Evolutionary conservation across 2,329 filamentous ascomycete species (phyloP).

Genomic region (Zymoseptoria crescenta): DNA sequence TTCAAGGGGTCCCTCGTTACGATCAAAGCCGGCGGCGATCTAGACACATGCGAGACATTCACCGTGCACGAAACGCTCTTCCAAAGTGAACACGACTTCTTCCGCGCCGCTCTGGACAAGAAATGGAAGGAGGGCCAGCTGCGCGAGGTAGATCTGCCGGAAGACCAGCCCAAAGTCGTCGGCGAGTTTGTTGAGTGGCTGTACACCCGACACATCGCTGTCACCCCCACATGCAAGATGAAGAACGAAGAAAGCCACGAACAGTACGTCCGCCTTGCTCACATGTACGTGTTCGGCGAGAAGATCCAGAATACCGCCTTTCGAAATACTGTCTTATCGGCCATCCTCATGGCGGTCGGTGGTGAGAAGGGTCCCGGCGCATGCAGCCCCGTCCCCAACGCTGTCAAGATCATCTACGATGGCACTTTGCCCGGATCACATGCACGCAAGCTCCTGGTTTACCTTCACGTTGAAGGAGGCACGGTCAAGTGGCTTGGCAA

Average conservation of each 20-base stretch:
- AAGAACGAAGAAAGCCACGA: background rate
- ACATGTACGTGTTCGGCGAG: constrained; percentile 8
- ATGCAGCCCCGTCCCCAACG: no score
- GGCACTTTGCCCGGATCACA: constrained; percentile 11
- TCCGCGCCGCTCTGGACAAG: constrained; percentile 11
- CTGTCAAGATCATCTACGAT: constrained; percentile 15
- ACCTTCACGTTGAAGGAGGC: constrained; percentile 15
- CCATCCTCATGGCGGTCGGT: constrained; percentile 5
- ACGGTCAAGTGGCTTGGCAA: constrained; percentile 20
- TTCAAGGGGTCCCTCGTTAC: background rate
- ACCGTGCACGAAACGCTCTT: constrained; percentile 15
- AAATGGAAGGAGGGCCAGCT: constrained; percentile 16
- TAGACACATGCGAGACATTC: constrained; percentile 3
- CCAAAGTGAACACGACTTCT: constrained; percentile 11
- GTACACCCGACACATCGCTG: background rate
- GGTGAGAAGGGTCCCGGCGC: no score
- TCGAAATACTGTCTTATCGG: background rate
- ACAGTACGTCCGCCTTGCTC: background rate
- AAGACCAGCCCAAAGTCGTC: constrained; percentile 12
- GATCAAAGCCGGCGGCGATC: background rate
- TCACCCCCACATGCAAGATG: background rate
- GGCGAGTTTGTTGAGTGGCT: constrained; percentile 16
- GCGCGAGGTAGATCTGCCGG: constrained; percentile 9
- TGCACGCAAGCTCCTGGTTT: constrained; percentile 12
- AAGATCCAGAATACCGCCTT: constrained; percentile 9